Conservation (phyloP, 2,329 filamentous ascomycete species). For the Mollisiaceae sp. region DNA sequence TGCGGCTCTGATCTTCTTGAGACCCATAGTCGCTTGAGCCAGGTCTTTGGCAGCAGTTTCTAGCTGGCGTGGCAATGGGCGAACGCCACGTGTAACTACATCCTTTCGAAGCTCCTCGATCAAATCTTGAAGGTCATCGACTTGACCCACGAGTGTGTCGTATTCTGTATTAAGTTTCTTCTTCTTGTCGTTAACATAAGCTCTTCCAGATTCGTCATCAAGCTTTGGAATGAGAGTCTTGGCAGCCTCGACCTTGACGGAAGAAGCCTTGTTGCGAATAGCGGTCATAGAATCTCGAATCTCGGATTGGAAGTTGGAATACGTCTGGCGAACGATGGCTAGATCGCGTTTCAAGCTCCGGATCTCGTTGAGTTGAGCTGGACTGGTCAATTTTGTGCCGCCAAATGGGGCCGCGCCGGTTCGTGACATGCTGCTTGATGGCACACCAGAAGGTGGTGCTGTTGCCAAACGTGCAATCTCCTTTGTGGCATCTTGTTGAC, state of each 20-base stretch:
- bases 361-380: constrained; percentile 75
- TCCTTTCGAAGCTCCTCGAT: constrained; percentile 98
- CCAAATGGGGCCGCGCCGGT: constrained; percentile 38
- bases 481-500: constrained; percentile 86
- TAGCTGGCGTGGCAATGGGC: constrained; percentile 87
- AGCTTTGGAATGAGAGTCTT: constrained; percentile 74
- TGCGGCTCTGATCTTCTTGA: constrained; percentile 94
- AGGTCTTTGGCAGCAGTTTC: constrained; percentile 91
- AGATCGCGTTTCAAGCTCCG: constrained; percentile 85
- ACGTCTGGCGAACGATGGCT: constrained; percentile 90
- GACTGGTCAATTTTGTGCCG: constrained; percentile 43
- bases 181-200: constrained; percentile 85
- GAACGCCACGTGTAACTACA: constrained; percentile 89
- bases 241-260: constrained; percentile 77
- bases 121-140: constrained; percentile 96
- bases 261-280: constrained; percentile 79
- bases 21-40: constrained; percentile 76
- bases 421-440: constrained; percentile 37
- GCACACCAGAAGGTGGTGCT: constrained; percentile 35
- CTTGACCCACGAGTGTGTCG: constrained; percentile 86
- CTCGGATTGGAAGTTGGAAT: constrained; percentile 87
- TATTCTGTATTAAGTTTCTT: constrained; percentile 87
- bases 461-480: constrained; percentile 69
- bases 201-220: constrained; percentile 79
- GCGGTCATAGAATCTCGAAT: constrained; percentile 85